Evolutionary conservation across 768 basidiomycete genomes (phyloP), one percentile per base, ranked within the genome.

Genomic region (Leccinum boreale): DNA sequence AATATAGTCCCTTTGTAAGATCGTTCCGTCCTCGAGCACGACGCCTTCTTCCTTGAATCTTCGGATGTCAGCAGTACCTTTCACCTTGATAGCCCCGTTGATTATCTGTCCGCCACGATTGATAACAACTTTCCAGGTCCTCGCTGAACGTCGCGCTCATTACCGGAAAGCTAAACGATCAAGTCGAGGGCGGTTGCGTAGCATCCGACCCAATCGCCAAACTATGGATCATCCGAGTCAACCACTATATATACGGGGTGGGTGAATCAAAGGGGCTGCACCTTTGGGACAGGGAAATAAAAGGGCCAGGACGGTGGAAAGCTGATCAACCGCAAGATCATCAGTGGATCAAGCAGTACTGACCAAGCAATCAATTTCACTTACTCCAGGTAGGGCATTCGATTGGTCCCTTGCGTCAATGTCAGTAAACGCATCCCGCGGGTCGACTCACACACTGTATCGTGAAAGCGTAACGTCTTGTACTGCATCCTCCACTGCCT

Each of bases 171-270:
- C 87, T 84, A 87, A n/a, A 85, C 78, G 61, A 85, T 81, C 10
- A 89, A 64, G 58, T 88, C 86, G 57, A 86, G 73, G 4, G 78
- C 66, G 9, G 78, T 73, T 0, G 80, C 84, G 57, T 87, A 88
- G 7, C 66, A 73, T 65, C 87, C 86, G 1, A 88, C 74, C 82
- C 83, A 87, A 59, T 84, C 82, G 2, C 79, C 85, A 39, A 87
- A 69, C 81, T 84, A 29, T 17, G 45, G 5, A 26, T 10, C 21
- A 35, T 39, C 17, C 9, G 17, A 10, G n/a, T 53, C 42, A 50
- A 58, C 39, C 39, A 19, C 9, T 19, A n/a, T 42, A n/a, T 9
- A n/a, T 42, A 42, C 57, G 39, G n/a, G n/a, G 15, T 7, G 17
- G 36, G 17, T 39, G 8, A 21, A 33, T 24, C 21, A 23, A n/a